These are phyloP conservation scores for Pythium oligandrum DNA, from an alignment of 352 stramenopile species.

Conservation along the genomic window DNA sequence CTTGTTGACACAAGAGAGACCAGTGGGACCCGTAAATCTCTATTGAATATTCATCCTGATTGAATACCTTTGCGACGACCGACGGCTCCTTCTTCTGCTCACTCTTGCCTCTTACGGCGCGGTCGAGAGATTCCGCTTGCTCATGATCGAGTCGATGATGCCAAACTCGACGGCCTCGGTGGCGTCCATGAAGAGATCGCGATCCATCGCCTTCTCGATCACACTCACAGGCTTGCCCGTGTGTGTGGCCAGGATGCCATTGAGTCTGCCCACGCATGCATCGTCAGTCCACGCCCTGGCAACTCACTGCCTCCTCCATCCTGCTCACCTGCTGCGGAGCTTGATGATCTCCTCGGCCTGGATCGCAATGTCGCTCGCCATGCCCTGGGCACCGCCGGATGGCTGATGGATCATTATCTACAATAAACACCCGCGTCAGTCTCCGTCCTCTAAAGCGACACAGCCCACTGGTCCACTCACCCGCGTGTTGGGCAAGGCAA, in stretches of 20 bases:
- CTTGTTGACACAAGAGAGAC: no score
- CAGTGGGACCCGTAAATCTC: no score
- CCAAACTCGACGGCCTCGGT: slow-evolving; percentile 70
- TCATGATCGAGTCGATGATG: slow-evolving; percentile 80
- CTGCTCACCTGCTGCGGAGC: slow-evolving; percentile 51
- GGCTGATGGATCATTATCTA: slow-evolving; percentile 98
- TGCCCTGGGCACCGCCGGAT: slow-evolving; percentile 93
- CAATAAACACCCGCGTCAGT: background rate
- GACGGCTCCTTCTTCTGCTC: no score
- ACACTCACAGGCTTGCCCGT: slow-evolving; percentile 66
- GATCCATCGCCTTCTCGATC: slow-evolving; percentile 86
- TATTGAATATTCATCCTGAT: no score
- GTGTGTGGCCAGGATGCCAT: slow-evolving; percentile 66
- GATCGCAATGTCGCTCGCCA: slow-evolving; percentile 98
- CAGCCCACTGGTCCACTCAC: slow-evolving; percentile 32
- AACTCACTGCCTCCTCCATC: slow-evolving; percentile 38
- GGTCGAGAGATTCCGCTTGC: slow-evolving; percentile 29
- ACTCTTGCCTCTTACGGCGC: no score
- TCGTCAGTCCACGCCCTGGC: slow-evolving; percentile 70
- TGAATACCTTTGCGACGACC: no score
- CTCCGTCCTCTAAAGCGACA: no score
- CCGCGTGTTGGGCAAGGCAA: slow-evolving; percentile 92
- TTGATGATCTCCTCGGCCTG: slow-evolving; percentile 98
- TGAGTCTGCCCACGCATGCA: slow-evolving; percentile 46
- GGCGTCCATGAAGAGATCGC: slow-evolving; percentile 85